A percentile compares a stretch with the other conserved stretches of the same genome.
phyloP scores from a whole-genome alignment of 441 rosid genomes.

The Pelargonium fulgidum region DNA sequence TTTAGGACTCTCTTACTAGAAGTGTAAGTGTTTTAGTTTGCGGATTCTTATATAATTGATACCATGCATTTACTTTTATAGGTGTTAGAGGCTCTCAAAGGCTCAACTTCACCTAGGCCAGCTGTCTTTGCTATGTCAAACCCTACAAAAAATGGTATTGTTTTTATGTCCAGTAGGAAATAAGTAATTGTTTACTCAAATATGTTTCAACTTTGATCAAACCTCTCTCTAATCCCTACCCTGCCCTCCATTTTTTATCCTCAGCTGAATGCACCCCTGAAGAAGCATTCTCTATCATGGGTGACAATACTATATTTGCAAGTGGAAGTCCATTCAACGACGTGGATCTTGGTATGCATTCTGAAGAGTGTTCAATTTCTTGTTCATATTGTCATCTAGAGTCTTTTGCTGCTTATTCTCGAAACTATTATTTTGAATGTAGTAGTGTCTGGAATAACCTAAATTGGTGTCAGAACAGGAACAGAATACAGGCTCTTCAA shows the following conservation, averaged over 20 bases:
- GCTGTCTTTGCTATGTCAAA: slow-evolving; percentile 99
- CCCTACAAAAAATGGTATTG: slow-evolving; percentile 86
- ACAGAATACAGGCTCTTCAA: neutral
- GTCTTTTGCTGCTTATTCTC: neutral
- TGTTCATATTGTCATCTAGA: neutral
- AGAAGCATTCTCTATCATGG: slow-evolving; percentile 87
- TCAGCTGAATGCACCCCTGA: slow-evolving; percentile 97
- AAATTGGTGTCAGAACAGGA: slow-evolving; percentile 1
- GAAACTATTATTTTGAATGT: neutral
- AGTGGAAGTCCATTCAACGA: slow-evolving; percentile 96
- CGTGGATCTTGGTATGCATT: slow-evolving; percentile 73
- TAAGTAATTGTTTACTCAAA: neutral
- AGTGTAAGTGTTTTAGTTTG: neutral
- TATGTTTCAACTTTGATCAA: slow-evolving; percentile 6
- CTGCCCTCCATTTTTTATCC: slow-evolving; percentile 10
- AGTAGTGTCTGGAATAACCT: neutral
- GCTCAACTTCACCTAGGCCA: slow-evolving; percentile 93
- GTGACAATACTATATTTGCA: slow-evolving; percentile 87
- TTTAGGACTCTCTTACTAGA: neutral
- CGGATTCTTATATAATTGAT: neutral
- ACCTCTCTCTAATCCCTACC: neutral
- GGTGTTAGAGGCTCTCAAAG: slow-evolving; percentile 94
- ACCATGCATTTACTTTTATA: slow-evolving; percentile 24
- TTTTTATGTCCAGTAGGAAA: slow-evolving; percentile 7
- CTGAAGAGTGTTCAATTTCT: slow-evolving; percentile 16